Evolutionary conservation across 257 asterid species (phyloP).

Genomic region (Leptodermis oblonga): DNA sequence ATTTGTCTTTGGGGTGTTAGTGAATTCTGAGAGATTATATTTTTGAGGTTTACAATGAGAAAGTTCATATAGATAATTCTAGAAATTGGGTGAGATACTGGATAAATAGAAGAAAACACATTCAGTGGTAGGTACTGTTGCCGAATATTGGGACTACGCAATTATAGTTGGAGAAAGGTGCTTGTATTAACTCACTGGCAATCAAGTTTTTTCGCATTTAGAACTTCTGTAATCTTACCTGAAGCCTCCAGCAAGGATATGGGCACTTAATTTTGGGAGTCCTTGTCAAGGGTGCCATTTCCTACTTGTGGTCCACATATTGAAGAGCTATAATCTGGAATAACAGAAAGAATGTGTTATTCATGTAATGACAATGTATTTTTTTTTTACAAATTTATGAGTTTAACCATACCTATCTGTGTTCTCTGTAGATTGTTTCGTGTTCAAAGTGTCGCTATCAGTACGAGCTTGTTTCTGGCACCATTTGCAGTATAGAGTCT

Average conservation of each 20-base stretch:
- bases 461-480: slow-evolving; percentile 87
- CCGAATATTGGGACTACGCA: neutral
- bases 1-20: neutral
- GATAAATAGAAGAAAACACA: neutral
- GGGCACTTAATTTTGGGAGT: neutral
- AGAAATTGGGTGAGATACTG: neutral
- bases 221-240: neutral
- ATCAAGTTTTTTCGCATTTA: neutral
- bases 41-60: neutral
- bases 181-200: slow-evolving; percentile 1
- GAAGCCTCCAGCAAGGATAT: neutral
- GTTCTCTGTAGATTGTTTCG: slow-evolving; percentile 61
- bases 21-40: neutral
- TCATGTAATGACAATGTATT: neutral
- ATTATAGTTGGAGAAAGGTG: neutral
- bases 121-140: neutral
- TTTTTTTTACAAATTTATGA: neutral
- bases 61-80: neutral
- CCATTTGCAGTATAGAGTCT: slow-evolving; percentile 63
- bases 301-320: neutral
- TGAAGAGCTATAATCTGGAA: neutral
- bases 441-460: slow-evolving; percentile 93
- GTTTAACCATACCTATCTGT: neutral
- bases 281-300: slow-evolving; percentile 5
- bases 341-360: neutral